Base-by-base conservation (phyloP, 805 yeast genomes). In the Kazachstania bromeliacearum region DNA sequence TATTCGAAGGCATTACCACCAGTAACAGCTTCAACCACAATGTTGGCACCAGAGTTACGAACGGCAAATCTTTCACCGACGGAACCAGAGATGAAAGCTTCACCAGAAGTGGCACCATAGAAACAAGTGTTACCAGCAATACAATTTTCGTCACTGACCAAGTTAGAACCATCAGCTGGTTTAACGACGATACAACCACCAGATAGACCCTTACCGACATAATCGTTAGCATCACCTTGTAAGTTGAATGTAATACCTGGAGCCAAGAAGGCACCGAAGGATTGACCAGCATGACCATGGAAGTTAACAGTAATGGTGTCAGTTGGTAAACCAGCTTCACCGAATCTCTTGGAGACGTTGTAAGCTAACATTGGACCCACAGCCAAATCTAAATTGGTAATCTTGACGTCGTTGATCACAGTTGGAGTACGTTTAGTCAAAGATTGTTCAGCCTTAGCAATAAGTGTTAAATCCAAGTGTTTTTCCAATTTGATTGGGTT, bases 1-100 rank as follows among this genome's bases (percentile, higher is more conserved):
- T 89, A 89, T 66, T 89, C 98, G 67, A 96, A 89, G 35, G 98
- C 98, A 61, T 89, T 96, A 62, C 89, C 96, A 68, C 98, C 98
- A 45, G 84, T 79, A 40, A 65, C 57, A 56, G 95, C 96, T 64
- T 89, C 98, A 47, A 85, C 87, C 43, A 92, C 96, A 45, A 95
- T 92, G 38, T 81, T 81, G 29, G 97, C 97, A 63, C 98, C 98
- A 21, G 97, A 92, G 73, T 89, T 89, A 70, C 98, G 83, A 41
- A 89, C 98, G 14, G 94, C 95, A 61, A 89, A 89, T 63, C 98
- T 79, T 70, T 89, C 98, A 45, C 98, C 97, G 28, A 96, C 97
- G 62, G 88, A 77, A 72, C 98, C 98, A 48, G 95, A 73, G 62
- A 89, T 79, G 64, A 84, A 89, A 7, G 95, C 94, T 43, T 81